phyloP scores from a whole-genome alignment of 805 yeast genomes.

The Kazachstania viticola region DNA sequence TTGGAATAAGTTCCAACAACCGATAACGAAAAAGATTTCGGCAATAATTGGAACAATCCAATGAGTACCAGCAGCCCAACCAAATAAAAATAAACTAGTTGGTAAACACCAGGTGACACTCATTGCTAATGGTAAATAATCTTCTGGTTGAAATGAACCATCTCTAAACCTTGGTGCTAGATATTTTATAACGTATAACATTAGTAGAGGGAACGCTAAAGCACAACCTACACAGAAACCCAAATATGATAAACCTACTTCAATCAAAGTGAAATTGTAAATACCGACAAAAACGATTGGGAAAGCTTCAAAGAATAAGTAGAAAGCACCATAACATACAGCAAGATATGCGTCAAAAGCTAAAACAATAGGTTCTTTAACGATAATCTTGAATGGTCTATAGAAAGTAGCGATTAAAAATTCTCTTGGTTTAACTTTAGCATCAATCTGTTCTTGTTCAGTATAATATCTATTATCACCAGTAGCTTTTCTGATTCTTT shows the following conservation, averaged over 20 bases:
- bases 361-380: slow-evolving; percentile 45
- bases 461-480: slow-evolving; percentile 36
- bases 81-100: slow-evolving; percentile 35
- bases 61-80: slow-evolving; percentile 39
- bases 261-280: slow-evolving; percentile 37
- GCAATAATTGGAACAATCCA: slow-evolving; percentile 43
- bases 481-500: slow-evolving; percentile 36
- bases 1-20: slow-evolving; percentile 40
- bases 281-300: slow-evolving; percentile 41
- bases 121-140: slow-evolving; percentile 32
- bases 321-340: slow-evolving; percentile 39
- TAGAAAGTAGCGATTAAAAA: slow-evolving; percentile 28
- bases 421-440: slow-evolving; percentile 10
- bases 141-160: slow-evolving; percentile 30
- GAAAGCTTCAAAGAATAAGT: slow-evolving; percentile 50
- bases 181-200: slow-evolving; percentile 18
- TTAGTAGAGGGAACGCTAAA: slow-evolving; percentile 27
- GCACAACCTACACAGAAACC: slow-evolving; percentile 36
- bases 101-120: slow-evolving; percentile 34
- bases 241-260: slow-evolving; percentile 36
- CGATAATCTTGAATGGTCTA: slow-evolving; percentile 40
- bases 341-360: slow-evolving; percentile 42
- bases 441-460: slow-evolving; percentile 29
- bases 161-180: slow-evolving; percentile 20
- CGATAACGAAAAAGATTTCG: slow-evolving; percentile 29